phyloP scores from a whole-genome alignment of 352 stramenopile species.

The Pilasporangium apinafurcum region DNA sequence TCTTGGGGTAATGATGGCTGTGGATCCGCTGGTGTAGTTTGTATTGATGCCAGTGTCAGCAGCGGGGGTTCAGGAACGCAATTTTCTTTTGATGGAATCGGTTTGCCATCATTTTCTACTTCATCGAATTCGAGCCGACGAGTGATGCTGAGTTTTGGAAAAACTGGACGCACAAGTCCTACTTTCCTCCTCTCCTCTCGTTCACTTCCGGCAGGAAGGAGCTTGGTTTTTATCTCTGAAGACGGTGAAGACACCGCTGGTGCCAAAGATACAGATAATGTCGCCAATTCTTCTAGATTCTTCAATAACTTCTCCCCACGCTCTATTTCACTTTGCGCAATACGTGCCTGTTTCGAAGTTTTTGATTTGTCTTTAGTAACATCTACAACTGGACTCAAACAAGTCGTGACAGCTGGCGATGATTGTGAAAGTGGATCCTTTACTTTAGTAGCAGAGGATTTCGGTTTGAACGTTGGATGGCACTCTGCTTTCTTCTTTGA shows the following conservation, averaged over 20 bases:
- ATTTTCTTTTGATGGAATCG: conserved; percentile 5
- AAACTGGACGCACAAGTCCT: conserved; percentile 7
- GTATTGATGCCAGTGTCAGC: neutral
- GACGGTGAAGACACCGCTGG: conserved; percentile 3
- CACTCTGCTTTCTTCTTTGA: no score
- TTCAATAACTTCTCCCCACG: conserved; percentile 7
- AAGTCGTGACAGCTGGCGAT: no score
- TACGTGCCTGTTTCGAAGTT: no score
- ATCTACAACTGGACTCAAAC: neutral
- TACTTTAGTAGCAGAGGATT: no score
- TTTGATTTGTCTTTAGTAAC: neutral
- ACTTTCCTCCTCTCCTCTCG: conserved; percentile 7
- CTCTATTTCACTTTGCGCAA: no score
- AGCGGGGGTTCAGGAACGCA: conserved; percentile 21
- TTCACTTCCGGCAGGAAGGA: no score
- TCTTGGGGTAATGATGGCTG: no score
- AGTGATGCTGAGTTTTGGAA: conserved; percentile 19
- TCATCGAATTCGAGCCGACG: conserved; percentile 45
- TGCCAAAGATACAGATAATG: no score
- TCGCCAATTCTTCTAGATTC: neutral
- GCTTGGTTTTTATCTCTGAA: conserved; percentile 1
- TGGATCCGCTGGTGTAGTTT: no score
- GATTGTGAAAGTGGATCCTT: no score
- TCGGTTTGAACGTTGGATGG: no score
- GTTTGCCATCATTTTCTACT: neutral